Conservation (phyloP, 371 early-diverging fungal species). For the Mycotypha africana region DNA sequence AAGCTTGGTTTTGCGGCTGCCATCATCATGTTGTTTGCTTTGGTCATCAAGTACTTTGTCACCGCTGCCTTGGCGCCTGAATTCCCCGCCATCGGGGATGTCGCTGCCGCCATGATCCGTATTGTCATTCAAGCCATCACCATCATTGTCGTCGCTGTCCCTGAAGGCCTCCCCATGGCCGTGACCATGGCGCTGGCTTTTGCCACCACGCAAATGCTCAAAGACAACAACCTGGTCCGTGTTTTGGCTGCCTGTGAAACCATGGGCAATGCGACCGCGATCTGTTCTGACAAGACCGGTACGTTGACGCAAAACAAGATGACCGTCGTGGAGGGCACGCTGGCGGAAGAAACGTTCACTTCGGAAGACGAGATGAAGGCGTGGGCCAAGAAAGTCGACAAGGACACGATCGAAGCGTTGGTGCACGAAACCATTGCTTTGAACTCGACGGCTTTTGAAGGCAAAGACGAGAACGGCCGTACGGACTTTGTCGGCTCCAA, state of each 20-base stretch:
- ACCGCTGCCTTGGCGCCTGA: slow-evolving; percentile 51
- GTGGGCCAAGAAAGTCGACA: slow-evolving; percentile 26
- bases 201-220: slow-evolving; percentile 92
- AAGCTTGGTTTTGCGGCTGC: slow-evolving; percentile 85
- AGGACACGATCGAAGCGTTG: slow-evolving; percentile 25
- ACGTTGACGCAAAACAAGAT: slow-evolving; percentile 94
- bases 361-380: slow-evolving; percentile 19
- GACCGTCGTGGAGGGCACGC: slow-evolving; percentile 80
- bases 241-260: slow-evolving; percentile 95
- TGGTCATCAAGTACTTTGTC: slow-evolving; percentile 77
- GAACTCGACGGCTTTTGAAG: slow-evolving; percentile 91
- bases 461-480: slow-evolving; percentile 68
- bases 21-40: slow-evolving; percentile 69
- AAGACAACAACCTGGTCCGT: slow-evolving; percentile 92
- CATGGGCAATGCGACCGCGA: slow-evolving; percentile 95
- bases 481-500: slow-evolving; percentile 82
- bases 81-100: slow-evolving; percentile 50
- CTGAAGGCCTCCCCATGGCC: slow-evolving; percentile 98
- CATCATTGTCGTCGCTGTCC: slow-evolving; percentile 94
- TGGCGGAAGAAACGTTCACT: slow-evolving; percentile 43
- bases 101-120: slow-evolving; percentile 66
- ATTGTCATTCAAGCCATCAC: slow-evolving; percentile 84
- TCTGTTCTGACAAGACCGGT: slow-evolving; percentile 97
- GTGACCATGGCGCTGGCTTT: slow-evolving; percentile 95
- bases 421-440: slow-evolving; percentile 65